Evolutionary conservation across 1,284 basidiomycete species (phyloP).

Genomic region (Ganoderma boninense): DNA sequence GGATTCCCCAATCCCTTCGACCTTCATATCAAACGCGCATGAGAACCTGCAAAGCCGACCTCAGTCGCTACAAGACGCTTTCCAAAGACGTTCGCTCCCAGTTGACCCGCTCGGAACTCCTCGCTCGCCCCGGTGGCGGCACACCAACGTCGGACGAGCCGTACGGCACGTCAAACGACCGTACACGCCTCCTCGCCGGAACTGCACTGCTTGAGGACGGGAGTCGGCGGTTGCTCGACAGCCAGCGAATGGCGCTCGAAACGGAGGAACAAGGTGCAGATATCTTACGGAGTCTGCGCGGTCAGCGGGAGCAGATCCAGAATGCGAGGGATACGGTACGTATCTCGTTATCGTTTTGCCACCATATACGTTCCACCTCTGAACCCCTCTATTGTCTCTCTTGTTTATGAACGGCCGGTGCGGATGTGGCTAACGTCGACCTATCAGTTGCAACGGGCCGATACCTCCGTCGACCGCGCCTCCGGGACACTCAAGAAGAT

Average conservation of each 20-base stretch:
- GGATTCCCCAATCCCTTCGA: constrained; percentile 88
- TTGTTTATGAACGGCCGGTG: constrained; percentile 1
- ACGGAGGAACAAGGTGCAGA: constrained; percentile 96
- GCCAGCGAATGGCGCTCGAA: constrained; percentile 93
- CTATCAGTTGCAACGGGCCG: constrained; percentile 70
- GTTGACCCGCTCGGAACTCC: constrained; percentile 66
- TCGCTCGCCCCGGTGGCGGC: constrained; percentile 53
- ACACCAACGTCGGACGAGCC: constrained; percentile 81
- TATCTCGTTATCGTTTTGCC: neutral
- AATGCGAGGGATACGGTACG: constrained; percentile 88
- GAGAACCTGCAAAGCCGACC: constrained; percentile 73
- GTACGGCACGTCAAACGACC: constrained; percentile 71
- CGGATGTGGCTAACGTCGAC: neutral
- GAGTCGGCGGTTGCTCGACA: constrained; percentile 85
- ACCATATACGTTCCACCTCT: neutral
- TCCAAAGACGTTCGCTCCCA: constrained; percentile 70
- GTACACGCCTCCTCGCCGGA: constrained; percentile 82
- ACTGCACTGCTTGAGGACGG: constrained; percentile 82
- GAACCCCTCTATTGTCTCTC: neutral
- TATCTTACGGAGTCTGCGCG: constrained; percentile 86
- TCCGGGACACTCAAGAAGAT: constrained; percentile 80
- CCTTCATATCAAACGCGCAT: constrained; percentile 80
- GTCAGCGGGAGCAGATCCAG: constrained; percentile 96
- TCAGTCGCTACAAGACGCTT: constrained; percentile 82
- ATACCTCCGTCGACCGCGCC: constrained; percentile 76